A percentile compares a stretch with the other conserved stretches of the same genome.
Evolutionary conservation across 805 yeast species (phyloP).

Genomic region (Brettanomyces custersianus): DNA sequence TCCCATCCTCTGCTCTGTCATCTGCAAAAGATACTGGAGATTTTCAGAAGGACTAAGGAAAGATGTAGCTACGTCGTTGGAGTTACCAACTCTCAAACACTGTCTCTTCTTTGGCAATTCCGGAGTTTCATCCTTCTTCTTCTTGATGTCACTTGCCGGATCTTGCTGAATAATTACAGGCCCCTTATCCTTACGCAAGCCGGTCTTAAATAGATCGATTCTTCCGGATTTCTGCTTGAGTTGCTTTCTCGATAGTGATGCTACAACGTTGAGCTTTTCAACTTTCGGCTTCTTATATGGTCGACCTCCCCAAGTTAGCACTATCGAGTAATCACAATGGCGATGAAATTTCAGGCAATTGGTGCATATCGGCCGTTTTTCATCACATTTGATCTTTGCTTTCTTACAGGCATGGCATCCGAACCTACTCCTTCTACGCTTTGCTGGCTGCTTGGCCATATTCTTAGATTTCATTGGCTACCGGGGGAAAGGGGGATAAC

Average conservation of each 20-base stretch:
- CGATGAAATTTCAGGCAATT: slow-evolving; percentile 40
- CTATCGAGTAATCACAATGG: slow-evolving; percentile 55
- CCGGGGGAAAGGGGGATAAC: not conserved
- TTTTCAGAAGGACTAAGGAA: slow-evolving; percentile 11
- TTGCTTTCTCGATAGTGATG: slow-evolving; percentile 14
- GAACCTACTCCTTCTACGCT: slow-evolving; percentile 37
- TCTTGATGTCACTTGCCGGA: not conserved
- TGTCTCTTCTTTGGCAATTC: not conserved
- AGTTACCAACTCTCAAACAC: not conserved
- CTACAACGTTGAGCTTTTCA: slow-evolving; percentile 23
- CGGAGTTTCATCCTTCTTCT: not conserved
- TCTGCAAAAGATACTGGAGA: slow-evolving; percentile 6
- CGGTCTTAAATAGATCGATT: not conserved
- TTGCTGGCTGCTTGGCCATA: slow-evolving; percentile 9
- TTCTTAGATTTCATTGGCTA: not conserved
- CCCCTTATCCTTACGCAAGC: not conserved
- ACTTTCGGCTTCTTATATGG: slow-evolving; percentile 41
- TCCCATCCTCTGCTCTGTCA: too few relatives aligned
- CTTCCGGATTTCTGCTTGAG: not conserved
- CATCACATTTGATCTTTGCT: slow-evolving; percentile 63
- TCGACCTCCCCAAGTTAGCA: slow-evolving; percentile 68
- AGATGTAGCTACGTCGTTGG: not conserved
- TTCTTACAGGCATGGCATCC: slow-evolving; percentile 59
- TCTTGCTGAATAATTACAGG: not conserved
- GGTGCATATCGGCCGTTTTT: slow-evolving; percentile 51